Base-by-base conservation (phyloP, 208 protist species). In the Kentomonas sorsogonicus region DNA sequence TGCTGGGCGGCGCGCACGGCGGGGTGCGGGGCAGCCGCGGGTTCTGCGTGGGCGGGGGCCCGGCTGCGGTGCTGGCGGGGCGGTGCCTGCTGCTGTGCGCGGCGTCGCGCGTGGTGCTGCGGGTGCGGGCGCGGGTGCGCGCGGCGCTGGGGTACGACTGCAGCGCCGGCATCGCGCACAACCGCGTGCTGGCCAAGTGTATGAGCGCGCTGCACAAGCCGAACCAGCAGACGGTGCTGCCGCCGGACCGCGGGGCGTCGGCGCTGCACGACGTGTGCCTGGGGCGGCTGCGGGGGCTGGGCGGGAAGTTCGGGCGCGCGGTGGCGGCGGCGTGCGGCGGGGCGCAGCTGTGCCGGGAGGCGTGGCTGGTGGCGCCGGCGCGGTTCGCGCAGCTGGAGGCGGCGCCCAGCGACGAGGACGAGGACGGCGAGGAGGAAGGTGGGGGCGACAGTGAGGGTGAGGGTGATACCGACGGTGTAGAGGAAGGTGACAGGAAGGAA, bases 131-230 rank as follows among this genome's bases (percentile, higher is more conserved):
- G 27, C 51, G 52, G 34, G 69, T 95, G 48, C 67, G 69, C 54
- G 50, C 60, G n/a, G 72, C 80, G 56, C 76, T 91, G 55, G 71
- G 74, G 53, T 95, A 89, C 69, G 83, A 90, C 34, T 91, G 81
- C 74, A 88, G 77, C 30, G 89, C 86, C 20, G 89, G 89, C 33
- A 86, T 95, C 53, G 76, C 86, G 33, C 77, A 90, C 68, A 93
- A 90, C 46, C 79, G 82, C 50, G 52, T 90, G 47, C 73, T 95
- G 29, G 74, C 89, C 29, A 95, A 95, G 72, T 71, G 60, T 59
- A 81, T 90, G 58, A 83, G 77, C 51, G 79, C 83, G 39, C 68
- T 63, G 47, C 71, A 92, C 71, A 95, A 95, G 60, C 89, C 86
- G 29, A 81, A 81, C 53, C 74, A 92, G 72, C 89, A 95, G 63